Base-by-base conservation (phyloP, 257 asterid genomes). In the Catharanthus roseus region DNA sequence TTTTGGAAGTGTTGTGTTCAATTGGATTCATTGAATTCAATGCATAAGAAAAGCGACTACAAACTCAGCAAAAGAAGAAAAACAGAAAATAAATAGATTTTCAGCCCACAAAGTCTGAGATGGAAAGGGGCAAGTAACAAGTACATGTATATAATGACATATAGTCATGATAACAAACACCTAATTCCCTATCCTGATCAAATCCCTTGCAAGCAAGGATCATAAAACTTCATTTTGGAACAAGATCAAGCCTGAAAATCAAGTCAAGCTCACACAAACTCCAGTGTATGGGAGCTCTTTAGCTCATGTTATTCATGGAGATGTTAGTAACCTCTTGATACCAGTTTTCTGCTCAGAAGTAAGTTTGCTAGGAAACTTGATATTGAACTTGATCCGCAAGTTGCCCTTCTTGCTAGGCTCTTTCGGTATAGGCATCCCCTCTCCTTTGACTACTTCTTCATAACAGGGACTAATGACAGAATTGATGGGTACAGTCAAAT, bases 341-440 rank as follows among this genome's bases (percentile, higher is more conserved):
- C 96, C 98, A 24, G 83, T 70, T 81, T 93, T 93, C 86, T 93
- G 98, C 80, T 88, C 97, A 1, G 93, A 72, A n/a, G 91, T 86
- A 75, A 92, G 98, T 84, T 84, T 89, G 78, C 77, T 76, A 3
- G 97, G 98, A 76, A 88, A 90, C 85, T 86, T 93, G 68, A 93
- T 85, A 70, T 85, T 84, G 78, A 93, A 88, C 84, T 87, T 90
- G 78, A 90, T 81, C 41, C 97, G 70, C 64, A 93, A 63, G 71
- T 90, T 90, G 10, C 98, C 98, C 74, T 77, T 90, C 73, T 75
- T 86, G 74, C 93, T 85, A 2, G 98, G 98, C 55, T 92, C 97
- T 78, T 86, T 92, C 2, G 96, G 93, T 45, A 92, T 86, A 3
- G 98, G 98, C 98, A 93, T 90, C 49, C 98, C 97, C 79, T 93